A percentile compares a stretch with the other conserved stretches of the same genome.
Conservation (phyloP, 495 filamentous ascomycete genomes). For the Aspergillus homomorphus region DNA sequence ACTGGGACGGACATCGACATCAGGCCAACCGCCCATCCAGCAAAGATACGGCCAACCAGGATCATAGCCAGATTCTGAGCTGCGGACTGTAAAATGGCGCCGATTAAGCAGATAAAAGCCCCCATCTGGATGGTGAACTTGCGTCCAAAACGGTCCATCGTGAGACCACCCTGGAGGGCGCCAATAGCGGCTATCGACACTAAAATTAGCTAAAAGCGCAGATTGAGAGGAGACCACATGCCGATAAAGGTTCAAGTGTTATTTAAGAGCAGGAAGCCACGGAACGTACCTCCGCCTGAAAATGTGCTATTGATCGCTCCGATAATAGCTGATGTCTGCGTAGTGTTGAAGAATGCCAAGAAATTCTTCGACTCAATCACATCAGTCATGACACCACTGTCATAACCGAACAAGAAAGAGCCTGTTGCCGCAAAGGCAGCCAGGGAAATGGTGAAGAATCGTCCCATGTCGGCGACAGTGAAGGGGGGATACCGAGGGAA, state of each 20-base stretch:
- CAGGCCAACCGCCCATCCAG: constrained; percentile 59
- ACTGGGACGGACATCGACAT: constrained; percentile 58
- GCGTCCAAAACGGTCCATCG: constrained; percentile 46
- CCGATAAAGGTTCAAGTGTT: neutral
- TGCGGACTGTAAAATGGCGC: constrained; percentile 54
- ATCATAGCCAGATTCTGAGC: constrained; percentile 54
- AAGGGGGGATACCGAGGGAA: neutral
- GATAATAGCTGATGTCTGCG: constrained; percentile 46
- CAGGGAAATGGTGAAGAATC: constrained; percentile 40
- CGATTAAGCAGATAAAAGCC: constrained; percentile 52
- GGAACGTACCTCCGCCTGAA: constrained; percentile 47
- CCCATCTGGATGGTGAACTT: constrained; percentile 56
- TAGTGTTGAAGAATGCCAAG: constrained; percentile 46
- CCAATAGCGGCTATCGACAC: constrained; percentile 31
- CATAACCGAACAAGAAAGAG: constrained; percentile 55
- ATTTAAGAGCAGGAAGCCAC: constrained; percentile 2
- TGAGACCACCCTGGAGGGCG: constrained; percentile 35
- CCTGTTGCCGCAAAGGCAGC: constrained; percentile 46
- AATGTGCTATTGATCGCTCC: constrained; percentile 57
- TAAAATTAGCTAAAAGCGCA: neutral
- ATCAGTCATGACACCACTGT: constrained; percentile 55
- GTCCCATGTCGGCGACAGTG: constrained; percentile 36
- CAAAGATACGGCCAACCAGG: constrained; percentile 58
- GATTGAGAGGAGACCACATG: neutral
- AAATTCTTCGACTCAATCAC: constrained; percentile 51